Conservation (phyloP, 768 basidiomycete genomes). For the Termitomyces sp. region DNA sequence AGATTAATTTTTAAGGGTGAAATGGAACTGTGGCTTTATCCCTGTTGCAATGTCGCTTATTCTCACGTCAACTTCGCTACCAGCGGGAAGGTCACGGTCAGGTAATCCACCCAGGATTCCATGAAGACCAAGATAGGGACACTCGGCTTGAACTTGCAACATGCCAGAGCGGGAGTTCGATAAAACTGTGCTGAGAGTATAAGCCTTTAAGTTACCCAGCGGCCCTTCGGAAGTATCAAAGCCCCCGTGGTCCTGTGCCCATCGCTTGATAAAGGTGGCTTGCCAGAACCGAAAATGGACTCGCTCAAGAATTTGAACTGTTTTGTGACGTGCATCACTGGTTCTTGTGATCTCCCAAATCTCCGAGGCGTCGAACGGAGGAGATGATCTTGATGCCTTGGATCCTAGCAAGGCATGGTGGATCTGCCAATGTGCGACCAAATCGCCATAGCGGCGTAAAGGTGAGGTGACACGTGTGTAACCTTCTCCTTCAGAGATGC, state of each 20-base stretch:
- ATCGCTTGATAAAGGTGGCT: slow-evolving; percentile 30
- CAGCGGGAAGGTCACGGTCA: neutral
- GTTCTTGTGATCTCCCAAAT: slow-evolving; percentile 37
- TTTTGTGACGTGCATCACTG: slow-evolving; percentile 29
- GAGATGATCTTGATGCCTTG: slow-evolving; percentile 19
- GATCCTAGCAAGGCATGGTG: slow-evolving; percentile 60
- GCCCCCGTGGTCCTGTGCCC: slow-evolving; percentile 20
- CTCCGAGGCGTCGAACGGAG: slow-evolving; percentile 41
- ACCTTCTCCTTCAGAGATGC: slow-evolving; percentile 66
- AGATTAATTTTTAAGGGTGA: neutral
- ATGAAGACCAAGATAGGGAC: neutral
- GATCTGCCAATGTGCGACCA: slow-evolving; percentile 91
- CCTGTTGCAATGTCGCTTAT: neutral
- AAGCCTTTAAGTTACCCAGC: slow-evolving; percentile 6
- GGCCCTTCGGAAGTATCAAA: neutral
- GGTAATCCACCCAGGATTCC: neutral
- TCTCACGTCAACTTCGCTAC: neutral
- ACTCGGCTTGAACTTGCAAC: neutral
- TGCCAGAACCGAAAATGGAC: slow-evolving; percentile 29
- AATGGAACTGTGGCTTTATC: neutral
- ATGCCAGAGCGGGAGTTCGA: neutral
- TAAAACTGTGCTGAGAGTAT: slow-evolving; percentile 6
- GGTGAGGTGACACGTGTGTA: slow-evolving; percentile 86
- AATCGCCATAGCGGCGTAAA: slow-evolving; percentile 76
- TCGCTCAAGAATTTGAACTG: slow-evolving; percentile 21